A percentile compares a stretch with the other conserved stretches of the same genome.
These are phyloP conservation scores for Saturnispora bothae DNA, from an alignment of 805 yeast genomes.

Conservation along the genomic window DNA sequence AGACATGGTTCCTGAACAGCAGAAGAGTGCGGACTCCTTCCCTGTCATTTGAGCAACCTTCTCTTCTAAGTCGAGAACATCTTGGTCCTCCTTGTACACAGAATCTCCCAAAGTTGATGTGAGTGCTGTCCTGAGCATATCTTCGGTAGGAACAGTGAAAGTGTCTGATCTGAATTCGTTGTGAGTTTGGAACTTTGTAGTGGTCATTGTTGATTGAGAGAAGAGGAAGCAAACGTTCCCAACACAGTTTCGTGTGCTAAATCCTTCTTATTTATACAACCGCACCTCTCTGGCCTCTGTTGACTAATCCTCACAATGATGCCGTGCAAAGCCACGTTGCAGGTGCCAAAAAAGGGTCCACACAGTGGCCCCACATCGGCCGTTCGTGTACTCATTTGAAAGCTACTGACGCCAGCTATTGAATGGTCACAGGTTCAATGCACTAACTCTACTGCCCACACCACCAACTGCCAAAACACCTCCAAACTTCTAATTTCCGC, in stretches of 20 bases:
- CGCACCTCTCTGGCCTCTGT: too few species aligned
- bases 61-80: constrained; percentile 54
- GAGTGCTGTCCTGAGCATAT: constrained; percentile 55
- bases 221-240: too few species aligned
- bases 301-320: neutral
- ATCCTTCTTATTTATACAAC: too few species aligned
- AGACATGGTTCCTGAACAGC: constrained; percentile 84
- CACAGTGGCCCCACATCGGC: neutral
- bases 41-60: constrained; percentile 63
- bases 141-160: constrained; percentile 74
- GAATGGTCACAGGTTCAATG: too few species aligned
- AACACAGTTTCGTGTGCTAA: too few species aligned
- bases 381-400: neutral
- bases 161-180: constrained; percentile 71
- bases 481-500: neutral
- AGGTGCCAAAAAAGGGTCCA: neutral
- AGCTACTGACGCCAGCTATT: neutral
- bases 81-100: constrained; percentile 76
- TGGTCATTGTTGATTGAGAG: neutral
- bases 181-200: constrained; percentile 12
- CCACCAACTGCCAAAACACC: too few species aligned
- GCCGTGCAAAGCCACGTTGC: neutral
- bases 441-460: too few species aligned
- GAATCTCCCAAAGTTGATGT: constrained; percentile 68
- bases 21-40: constrained; percentile 69